Evolutionary conservation across 2,329 filamentous ascomycete species (phyloP), one percentile per base, ranked within the genome.

Genomic region (Talaromyces sp.): DNA sequence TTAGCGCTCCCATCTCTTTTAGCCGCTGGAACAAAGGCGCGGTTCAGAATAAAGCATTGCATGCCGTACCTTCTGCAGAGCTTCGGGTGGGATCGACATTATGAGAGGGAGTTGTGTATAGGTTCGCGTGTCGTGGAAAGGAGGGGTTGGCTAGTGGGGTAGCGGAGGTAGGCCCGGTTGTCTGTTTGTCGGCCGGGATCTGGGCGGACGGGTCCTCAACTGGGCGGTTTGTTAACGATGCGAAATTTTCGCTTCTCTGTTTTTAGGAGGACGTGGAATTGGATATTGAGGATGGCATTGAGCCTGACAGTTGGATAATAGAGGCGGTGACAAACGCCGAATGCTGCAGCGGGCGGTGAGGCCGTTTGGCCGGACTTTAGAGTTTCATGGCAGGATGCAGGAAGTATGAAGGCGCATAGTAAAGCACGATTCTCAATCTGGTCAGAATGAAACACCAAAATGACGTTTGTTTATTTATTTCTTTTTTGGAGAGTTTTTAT

Each of bases 51-150:
- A 27, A 27, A 9, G 24, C 24, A 27, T 5, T 27, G 24, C n/a
- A n/a, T 4, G 22, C 13, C 74, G 56, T 70, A 93, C 93, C 87
- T 97, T 96, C 72, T 96, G 90, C 60, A 97, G 80, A 54, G 92
- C 91, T 77, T 96, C 90, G 68, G 95, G 96, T 49, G 92, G 88
- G 65, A 97, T 94, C 49, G 93, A 90, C 93, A 97, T 97, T 47
- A 65, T 82, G 64, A 40, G 47, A 39, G 42, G 19, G 42, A 48
- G 43, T 13, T 47, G 36, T 51, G 20, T 5, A 24, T 50, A 46
- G 20, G 45, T 30, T 22, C 46, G 48, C 30, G 44, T 55, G 29
- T 52, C 43, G 49, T 54, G 47, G 50, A 40, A 46, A 42, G 27
- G 49, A 42, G 47, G 47, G 44, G 41, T 45, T 11, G 47, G 29